Evolutionary conservation across 1,139 yeast species (phyloP).

Genomic region (Kazachstania sp.): DNA sequence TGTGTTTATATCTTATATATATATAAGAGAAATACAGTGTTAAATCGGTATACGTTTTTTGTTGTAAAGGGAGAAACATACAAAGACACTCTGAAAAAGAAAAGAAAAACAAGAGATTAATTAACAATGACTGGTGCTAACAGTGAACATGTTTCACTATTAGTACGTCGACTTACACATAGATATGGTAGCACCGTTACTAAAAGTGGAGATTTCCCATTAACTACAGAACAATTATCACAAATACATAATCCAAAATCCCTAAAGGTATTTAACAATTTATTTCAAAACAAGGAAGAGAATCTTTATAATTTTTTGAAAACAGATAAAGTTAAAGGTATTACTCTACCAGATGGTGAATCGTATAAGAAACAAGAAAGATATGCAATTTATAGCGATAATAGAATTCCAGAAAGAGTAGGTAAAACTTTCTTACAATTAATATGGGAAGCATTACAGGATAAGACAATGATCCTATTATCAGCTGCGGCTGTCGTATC

Average conservation of each 20-base stretch:
- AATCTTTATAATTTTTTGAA: slow-evolving; percentile 30
- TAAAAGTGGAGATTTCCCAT: slow-evolving; percentile 1
- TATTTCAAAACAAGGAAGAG: slow-evolving; percentile 14
- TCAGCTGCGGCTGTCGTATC: slow-evolving; percentile 84
- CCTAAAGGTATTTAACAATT: slow-evolving; percentile 16
- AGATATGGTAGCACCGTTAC: not conserved
- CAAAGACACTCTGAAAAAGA: too few species aligned
- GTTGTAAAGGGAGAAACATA: not conserved
- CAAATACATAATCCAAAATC: slow-evolving; percentile 33
- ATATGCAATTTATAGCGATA: slow-evolving; percentile 49
- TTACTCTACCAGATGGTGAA: slow-evolving; percentile 26
- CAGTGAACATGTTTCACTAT: not conserved
- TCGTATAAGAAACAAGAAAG: slow-evolving; percentile 31
- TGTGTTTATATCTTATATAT: too few species aligned
- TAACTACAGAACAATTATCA: slow-evolving; percentile 15
- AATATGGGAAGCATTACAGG: slow-evolving; percentile 81
- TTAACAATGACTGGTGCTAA: not conserved
- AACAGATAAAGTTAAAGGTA: slow-evolving; percentile 40
- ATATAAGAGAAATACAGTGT: too few species aligned
- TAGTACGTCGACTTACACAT: not conserved
- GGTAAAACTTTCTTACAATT: slow-evolving; percentile 60
- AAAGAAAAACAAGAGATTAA: too few species aligned
- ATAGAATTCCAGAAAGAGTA: slow-evolving; percentile 59
- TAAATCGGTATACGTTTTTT: not conserved
- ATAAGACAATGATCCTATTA: slow-evolving; percentile 78